phyloP scores from a whole-genome alignment of 306 rosid species.

The Calophaca sinica region DNA sequence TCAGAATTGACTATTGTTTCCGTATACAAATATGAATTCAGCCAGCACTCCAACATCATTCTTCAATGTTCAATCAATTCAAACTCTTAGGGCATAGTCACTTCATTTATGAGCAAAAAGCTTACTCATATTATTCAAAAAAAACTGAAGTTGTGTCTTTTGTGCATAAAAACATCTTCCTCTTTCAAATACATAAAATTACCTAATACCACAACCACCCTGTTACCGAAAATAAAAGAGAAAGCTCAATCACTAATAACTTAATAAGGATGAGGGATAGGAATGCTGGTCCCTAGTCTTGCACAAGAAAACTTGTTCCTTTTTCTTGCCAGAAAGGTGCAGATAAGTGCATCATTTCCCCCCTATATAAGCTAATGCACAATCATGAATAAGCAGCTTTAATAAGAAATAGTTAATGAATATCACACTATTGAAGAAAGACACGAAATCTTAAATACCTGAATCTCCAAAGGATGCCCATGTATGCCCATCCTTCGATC shows the following conservation, averaged over 20 bases:
- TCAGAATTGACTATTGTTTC: too few species aligned
- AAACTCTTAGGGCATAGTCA: too few species aligned
- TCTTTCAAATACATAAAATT: too few species aligned
- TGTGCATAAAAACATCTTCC: too few species aligned
- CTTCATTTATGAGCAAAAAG: too few species aligned
- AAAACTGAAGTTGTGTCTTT: too few species aligned
- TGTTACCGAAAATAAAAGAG: constrained; percentile 6
- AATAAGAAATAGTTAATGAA: constrained; percentile 1
- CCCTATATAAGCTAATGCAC: constrained; percentile 31
- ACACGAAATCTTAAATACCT: constrained; percentile 55
- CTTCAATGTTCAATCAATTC: too few species aligned
- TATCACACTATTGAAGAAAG: constrained; percentile 21
- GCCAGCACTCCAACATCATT: too few species aligned
- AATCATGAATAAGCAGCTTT: constrained; percentile 31
- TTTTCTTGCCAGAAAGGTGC: constrained; percentile 12
- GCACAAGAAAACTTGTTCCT: constrained; percentile 2
- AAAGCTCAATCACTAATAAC: constrained; percentile 31
- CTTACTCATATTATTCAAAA: too few species aligned
- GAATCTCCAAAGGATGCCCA: constrained; percentile 92
- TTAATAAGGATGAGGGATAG: constrained; percentile 1
- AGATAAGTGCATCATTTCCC: neutral
- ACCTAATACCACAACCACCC: too few species aligned
- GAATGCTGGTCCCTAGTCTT: constrained; percentile 16
- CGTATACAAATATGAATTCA: too few species aligned
- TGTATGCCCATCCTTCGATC: constrained; percentile 96